Evolutionary conservation across 805 yeast species (phyloP), one percentile per base, ranked within the genome.

Genomic region (Suhomyces faveliae): DNA sequence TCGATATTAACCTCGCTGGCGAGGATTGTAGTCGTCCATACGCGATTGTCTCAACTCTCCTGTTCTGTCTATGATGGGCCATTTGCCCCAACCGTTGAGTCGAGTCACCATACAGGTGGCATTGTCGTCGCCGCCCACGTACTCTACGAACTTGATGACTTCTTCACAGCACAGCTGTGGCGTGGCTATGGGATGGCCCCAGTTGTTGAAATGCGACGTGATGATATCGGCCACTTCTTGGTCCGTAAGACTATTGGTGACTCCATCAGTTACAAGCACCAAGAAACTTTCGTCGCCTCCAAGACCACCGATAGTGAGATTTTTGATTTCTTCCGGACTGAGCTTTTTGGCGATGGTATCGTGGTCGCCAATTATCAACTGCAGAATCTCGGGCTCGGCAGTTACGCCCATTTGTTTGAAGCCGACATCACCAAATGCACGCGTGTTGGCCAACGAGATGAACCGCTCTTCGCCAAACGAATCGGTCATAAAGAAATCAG

Each of bases 391-490:
- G 0, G 99, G 99, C 68, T 94, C 98, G 11, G 97, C 89, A 0
- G 91, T 76, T 1, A 94, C 82, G 0, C 99, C 99, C 62, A 82
- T 79, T 30, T 84, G 76, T 65, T 94, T 94, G 46, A 83, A 96
- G 21, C 76, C 72, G 12, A 84, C 59, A 67, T 94, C 99, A 35
- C 99, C 99, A 75, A 94, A 94, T 1, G 97, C 77, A 54, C 99
- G 77, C 1, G 99, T 94, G 60, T 94, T 94, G 19, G 97, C 96
- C 61, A 83, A 85, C 53, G 83, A 78, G 30, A 87, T 79, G 58
- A 84, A 91, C 48, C 98, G 64, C 60, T 87, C 89, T 59, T 90
- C 96, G 5, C 99, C 99, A 71, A 91, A 92, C 3, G 97, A 85
- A 63, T 92, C 98, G 5, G 87, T 83, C 83, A 80, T 79, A 60